Base-by-base conservation (phyloP, 164 flowering plant genomes). In the Nymphaea colorata region DNA sequence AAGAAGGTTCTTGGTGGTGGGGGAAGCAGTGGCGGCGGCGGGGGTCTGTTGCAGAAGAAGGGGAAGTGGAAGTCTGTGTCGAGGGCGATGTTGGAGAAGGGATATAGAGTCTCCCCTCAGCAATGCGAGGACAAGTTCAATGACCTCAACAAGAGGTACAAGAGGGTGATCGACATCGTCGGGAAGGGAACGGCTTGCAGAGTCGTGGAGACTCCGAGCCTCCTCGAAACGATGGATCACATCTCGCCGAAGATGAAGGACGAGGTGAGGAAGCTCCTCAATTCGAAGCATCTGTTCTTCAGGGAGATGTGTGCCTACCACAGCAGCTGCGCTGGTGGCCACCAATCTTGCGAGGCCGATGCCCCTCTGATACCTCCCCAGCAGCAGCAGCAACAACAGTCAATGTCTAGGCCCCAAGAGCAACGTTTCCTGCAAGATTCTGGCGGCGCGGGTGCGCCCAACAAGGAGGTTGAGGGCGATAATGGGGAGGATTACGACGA, bases 291-390 rank as follows among this genome's bases (percentile, higher is more conserved):
- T 62, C 75, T 94, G 44, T 94, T 91, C 70, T 94, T 91, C 80
- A 80, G 92, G 51, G 98, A 94, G 75, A 91, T 94, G 98, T 94
- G 98, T 65, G 97, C 96, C 68, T 91, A 94, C 67, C 98, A 94
- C 76, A 94, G 80, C 69, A 89, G 87, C 65, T 8, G 8, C 14
- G 86, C 94, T 53, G 83, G 83, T 4, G 80, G 79, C 67, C 66
- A 4, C 76, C 67, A 2, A 70, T 67, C 3, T 41, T 61, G 64
- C 42, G 76, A 61, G 18, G 64, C 64, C 2, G 75, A 44, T 2
- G 78, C 72, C 41, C 71, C 80, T 36, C 78, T 72, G 7, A 17
- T 10, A 10, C 76, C 43, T 62, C 60, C n/a, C 77, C 78, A 0
- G 64, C 67, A 51, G 16, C 79, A 67, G 44, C 77, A 69, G 62